Evolutionary conservation across 2,329 filamentous ascomycete genomes (phyloP).

Genomic region (Ambrosiella xylebori): DNA sequence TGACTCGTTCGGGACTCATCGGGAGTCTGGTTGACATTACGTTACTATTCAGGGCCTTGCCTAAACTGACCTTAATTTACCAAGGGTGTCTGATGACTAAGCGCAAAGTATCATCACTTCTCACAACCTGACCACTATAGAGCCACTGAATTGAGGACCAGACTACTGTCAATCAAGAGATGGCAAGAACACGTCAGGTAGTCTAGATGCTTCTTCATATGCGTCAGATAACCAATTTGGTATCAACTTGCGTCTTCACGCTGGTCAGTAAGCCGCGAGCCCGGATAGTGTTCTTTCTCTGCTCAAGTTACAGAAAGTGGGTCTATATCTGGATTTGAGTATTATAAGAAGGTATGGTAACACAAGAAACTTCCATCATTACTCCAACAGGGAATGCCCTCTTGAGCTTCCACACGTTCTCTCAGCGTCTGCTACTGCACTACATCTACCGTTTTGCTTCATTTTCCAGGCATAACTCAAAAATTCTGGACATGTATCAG

Average conservation of each 20-base stretch:
- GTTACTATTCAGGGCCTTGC: background rate
- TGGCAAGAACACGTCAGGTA: too few relatives aligned
- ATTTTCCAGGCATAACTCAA: slow-evolving; percentile 9
- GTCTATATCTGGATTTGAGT: background rate
- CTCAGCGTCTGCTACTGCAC: slow-evolving; percentile 1
- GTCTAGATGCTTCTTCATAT: too few relatives aligned
- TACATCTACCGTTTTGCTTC: slow-evolving; percentile 12
- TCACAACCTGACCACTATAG: too few relatives aligned
- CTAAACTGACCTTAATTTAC: too few relatives aligned
- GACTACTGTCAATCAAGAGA: too few relatives aligned
- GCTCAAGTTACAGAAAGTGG: background rate
- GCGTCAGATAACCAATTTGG: too few relatives aligned
- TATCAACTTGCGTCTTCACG: too few relatives aligned
- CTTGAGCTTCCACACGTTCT: background rate
- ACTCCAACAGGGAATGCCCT: background rate
- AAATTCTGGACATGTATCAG: background rate
- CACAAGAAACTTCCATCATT: background rate
- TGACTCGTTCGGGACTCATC: background rate
- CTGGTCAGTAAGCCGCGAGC: too few relatives aligned
- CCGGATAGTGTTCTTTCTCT: background rate
- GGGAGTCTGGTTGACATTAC: background rate
- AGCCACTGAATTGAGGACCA: too few relatives aligned
- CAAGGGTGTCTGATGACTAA: too few relatives aligned
- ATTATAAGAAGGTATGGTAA: background rate
- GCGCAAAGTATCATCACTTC: too few relatives aligned